Base-by-base conservation (phyloP, 108 stramenopile species). In the Discostella stelligeroides region DNA sequence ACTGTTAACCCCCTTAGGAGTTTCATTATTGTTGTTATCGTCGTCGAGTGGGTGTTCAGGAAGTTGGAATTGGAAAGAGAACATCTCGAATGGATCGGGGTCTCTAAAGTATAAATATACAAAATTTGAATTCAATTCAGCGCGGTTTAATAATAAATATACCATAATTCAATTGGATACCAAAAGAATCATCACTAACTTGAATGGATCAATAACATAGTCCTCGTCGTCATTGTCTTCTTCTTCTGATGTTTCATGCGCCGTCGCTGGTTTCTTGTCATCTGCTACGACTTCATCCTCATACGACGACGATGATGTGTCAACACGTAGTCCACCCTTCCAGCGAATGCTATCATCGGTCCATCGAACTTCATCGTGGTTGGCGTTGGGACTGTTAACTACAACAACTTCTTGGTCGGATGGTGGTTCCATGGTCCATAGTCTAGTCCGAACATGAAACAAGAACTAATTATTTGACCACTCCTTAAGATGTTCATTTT, bases 311-410 rank as follows among this genome's bases (percentile, higher is more conserved):
- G n/a, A n/a, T n/a, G n/a, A n/a, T n/a, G n/a, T n/a, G n/a, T n/a
- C n/a, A n/a, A 51, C 65, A 24, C 55, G 25, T n/a, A 68, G 45
- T 0, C 70, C 77, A n/a, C 68, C 77, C 34, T 70, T 34, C 85
- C 85, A 86, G 81, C 85, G 76, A 23, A 86, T 84, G 28, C 63
- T 61, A 23, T 81, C 82, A 72, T 86, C 85, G 34, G 73, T 84
- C 85, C 85, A 86, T 30, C 56, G 41, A 15, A 80, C 75, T 61
- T 85, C 49, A n/a, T n/a, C n/a, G n/a, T n/a, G n/a, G n/a, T n/a
- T n/a, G n/a, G n/a, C n/a, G n/a, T n/a, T n/a, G n/a, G n/a, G n/a
- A n/a, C n/a, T n/a, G n/a, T n/a, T n/a, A n/a, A n/a, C n/a, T n/a
- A n/a, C n/a, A n/a, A n/a, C n/a, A n/a, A n/a, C n/a, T n/a, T n/a